Evolutionary conservation across 306 rosid genomes (phyloP).

Genomic region (Echinosophora koreensis): DNA sequence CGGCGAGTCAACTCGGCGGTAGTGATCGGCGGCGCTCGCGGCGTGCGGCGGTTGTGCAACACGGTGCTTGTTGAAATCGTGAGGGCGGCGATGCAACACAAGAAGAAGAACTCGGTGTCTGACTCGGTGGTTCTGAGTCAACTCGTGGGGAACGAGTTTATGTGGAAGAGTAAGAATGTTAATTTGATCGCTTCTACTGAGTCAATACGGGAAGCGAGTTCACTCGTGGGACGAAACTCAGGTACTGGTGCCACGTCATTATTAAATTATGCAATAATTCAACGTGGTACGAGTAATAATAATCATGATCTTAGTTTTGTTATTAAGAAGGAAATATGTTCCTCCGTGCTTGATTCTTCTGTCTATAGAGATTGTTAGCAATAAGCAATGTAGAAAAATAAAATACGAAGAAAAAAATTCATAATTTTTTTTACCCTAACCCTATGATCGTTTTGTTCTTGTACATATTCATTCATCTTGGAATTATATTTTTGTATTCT

Average conservation of each 20-base stretch:
- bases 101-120: conserved; percentile 60
- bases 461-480: conserved; percentile 63
- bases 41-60: conserved; percentile 68
- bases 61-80: conserved; percentile 68
- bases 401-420: neutral
- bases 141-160: conserved; percentile 60
- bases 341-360: conserved; percentile 71
- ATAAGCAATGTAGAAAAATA: conserved; percentile 42
- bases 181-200: conserved; percentile 55
- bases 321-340: conserved; percentile 68
- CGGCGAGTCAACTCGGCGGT: conserved; percentile 54
- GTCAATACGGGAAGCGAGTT: conserved; percentile 65
- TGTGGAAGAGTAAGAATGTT: conserved; percentile 50
- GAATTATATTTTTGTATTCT: conserved; percentile 52
- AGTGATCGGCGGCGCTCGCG: conserved; percentile 82
- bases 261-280: conserved; percentile 54
- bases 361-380: conserved; percentile 77
- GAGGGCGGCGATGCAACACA: conserved; percentile 62
- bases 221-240: conserved; percentile 46
- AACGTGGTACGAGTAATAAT: conserved; percentile 49
- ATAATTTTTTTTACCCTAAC: neutral
- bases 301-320: conserved; percentile 60
- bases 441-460: conserved; percentile 41
- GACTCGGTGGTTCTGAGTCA: conserved; percentile 72
- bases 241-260: conserved; percentile 46